Evolutionary conservation across 1,284 basidiomycete species (phyloP), one percentile per base, ranked within the genome.

Genomic region (Moesziomyces aphidis): DNA sequence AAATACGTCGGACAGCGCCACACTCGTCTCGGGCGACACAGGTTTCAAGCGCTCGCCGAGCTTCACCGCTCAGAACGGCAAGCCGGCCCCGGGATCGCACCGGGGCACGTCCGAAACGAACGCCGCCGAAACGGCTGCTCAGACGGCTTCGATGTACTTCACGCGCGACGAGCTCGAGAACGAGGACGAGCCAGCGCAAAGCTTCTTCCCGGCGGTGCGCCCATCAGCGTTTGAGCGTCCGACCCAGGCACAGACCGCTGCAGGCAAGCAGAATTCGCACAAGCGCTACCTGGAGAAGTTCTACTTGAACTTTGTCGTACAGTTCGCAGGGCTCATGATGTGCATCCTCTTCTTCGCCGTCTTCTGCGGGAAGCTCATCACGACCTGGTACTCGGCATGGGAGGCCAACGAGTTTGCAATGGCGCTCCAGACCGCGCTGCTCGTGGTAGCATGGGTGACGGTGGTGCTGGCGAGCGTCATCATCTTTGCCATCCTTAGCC

Each of bases 141-240:
- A 66, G 36, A 48, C 52, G 0, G 50, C 26, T 19, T 73, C 70
- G 15, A 59, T 64, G 47, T 63, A 56, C 36, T 67, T 64, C 31
- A 61, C 64, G 9, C 50, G 34, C n/a, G 49, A 63, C 49, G 64
- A 73, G 50, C 50, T 63, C 7, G 47, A 60, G 46, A 61, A 67
- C 55, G 34, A 36, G 34, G 50, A 72, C 45, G 34, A 56, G 28
- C 59, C 64, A 3, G 53, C 56, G 3, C 17, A 55, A 54, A 61
- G 42, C 60, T 73, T 73, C 54, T 73, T 73, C 54, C 70, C 70
- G 1, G 9, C 70, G 10, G 61, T 67, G 13, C 60, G 57, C 21
- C 70, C 64, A 2, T 67, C 60, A 4, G 63, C 56, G 1, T 60
- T 67, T 50, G 59, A 53, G 43, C 54, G 63, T 13, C 63, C 69